These are phyloP conservation scores for Plasmodium reichenowi DNA, from an alignment of 169 alveolate genomes.

Conservation along the genomic window DNA sequence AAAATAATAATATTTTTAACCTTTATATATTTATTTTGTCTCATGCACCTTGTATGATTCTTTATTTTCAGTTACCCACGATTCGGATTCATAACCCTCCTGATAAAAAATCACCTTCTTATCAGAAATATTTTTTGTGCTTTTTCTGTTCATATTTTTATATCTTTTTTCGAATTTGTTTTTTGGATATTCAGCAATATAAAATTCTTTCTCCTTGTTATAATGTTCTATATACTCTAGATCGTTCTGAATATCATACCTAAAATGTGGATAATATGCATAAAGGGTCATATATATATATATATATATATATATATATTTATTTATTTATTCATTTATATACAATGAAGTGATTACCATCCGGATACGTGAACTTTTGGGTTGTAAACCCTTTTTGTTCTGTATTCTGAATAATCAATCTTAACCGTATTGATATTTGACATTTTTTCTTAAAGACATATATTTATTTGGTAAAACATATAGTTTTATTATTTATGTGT, in stretches of 20 bases:
- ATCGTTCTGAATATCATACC: slow-evolving; percentile 65
- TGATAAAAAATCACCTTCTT: slow-evolving; percentile 49
- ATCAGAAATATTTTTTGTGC: slow-evolving; percentile 36
- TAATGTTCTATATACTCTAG: slow-evolving; percentile 30
- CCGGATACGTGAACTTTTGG: slow-evolving; percentile 75
- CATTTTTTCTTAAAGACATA: slow-evolving; percentile 11
- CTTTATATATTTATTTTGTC: too few relatives aligned
- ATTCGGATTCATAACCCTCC: slow-evolving; percentile 10
- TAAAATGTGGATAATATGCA: slow-evolving; percentile 5
- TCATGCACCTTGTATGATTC: slow-evolving; percentile 15
- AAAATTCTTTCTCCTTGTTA: slow-evolving; percentile 32
- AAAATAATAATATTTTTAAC: neutral
- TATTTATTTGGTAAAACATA: too few relatives aligned
- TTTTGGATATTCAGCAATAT: slow-evolving; percentile 37
- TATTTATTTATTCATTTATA: neutral
- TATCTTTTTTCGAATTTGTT: slow-evolving; percentile 7
- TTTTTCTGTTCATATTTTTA: slow-evolving; percentile 2
- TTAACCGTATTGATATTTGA: slow-evolving; percentile 1
- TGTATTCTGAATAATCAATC: slow-evolving; percentile 12
- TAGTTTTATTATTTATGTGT: too few relatives aligned
- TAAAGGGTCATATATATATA: neutral
- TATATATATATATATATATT: neutral
- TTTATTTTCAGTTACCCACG: slow-evolving; percentile 60
- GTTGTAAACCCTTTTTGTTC: slow-evolving; percentile 37
- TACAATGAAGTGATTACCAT: slow-evolving; percentile 17